Evolutionary conservation across 192 early-diverging fungal genomes (phyloP).

Genomic region (Dissophora globulifera): DNA sequence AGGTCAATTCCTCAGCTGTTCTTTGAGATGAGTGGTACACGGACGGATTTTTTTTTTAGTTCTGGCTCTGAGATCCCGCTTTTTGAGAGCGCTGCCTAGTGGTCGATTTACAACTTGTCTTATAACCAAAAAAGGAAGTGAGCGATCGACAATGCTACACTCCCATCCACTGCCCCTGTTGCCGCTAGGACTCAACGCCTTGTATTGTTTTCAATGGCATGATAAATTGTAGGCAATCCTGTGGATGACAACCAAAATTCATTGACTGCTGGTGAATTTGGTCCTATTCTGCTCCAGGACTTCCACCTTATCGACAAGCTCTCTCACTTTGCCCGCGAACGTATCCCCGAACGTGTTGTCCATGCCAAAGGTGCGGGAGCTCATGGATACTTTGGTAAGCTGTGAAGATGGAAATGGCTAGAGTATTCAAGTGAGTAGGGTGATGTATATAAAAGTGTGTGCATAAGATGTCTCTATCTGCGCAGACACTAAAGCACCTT

Average conservation of each 20-base stretch:
- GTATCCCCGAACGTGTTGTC: conserved; percentile 83
- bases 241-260: conserved; percentile 82
- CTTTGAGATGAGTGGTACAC: too few species aligned
- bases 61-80: too few species aligned
- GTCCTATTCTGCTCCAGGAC: conserved; percentile 77
- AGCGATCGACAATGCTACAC: neutral
- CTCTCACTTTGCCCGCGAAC: conserved; percentile 81
- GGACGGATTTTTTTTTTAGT: too few species aligned
- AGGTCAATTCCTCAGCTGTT: too few species aligned
- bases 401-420: too few species aligned
- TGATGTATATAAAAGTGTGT: too few species aligned
- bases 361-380: conserved; percentile 84
- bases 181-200: neutral
- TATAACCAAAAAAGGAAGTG: too few species aligned
- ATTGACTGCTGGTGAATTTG: conserved; percentile 71
- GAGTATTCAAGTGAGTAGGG: too few species aligned
- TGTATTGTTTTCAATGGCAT: neutral
- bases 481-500: too few species aligned
- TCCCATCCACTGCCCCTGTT: neutral
- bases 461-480: neutral
- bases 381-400: conserved; percentile 74
- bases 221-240: conserved; percentile 63
- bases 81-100: too few species aligned
- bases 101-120: too few species aligned
- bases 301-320: conserved; percentile 83